Evolutionary conservation across 2,329 filamentous ascomycete genomes (phyloP), one percentile per base, ranked within the genome.

Genomic region (Aspergillus versicolor): DNA sequence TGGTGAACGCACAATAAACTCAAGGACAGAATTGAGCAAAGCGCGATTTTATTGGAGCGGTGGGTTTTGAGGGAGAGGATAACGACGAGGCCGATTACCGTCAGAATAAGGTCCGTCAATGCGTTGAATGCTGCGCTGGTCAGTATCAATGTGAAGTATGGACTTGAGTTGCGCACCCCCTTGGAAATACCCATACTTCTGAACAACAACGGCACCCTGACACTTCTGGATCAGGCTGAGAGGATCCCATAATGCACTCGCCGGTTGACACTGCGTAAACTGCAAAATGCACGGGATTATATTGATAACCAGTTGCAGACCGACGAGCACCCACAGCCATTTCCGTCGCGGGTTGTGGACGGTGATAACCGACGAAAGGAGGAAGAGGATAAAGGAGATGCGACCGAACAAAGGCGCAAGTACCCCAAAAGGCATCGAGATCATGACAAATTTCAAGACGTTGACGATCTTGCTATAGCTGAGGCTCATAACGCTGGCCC

Each of bases 311-410:
- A 40, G 12, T 3, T 56, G 47, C 8, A 41, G 30, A 8, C 7
- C 47, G 7, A 56, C 27, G 3, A 56, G 22, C 2, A 2, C 32
- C 54, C 54, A 56, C 1, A 56, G 41, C 12, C 51, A 12, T n/a
- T 56, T 56, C 12, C 54, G 47, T 2, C 54, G 54, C 4, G 44
- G 7, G 13, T 51, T 51, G 6, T 56, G 42, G 9, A 30, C 54
- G 0, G 40, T 40, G 5, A 51, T 41, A 2, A 56, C 40, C 11
- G 38, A 40, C 5, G 22, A 4, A 0, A 56, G 54, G 0, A 56
- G 47, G 24, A 56, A 51, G 11, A 56, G 46, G 17, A 56, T 56
- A 6, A 56, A 56, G 0, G 54, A 50, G 30, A 56, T 46, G 3
- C 54, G 54, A 6, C 54, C 54, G 8, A 51, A 32, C 1, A 56